Evolutionary conservation across 2,329 filamentous ascomycete species (phyloP).

Genomic region (Fusarium pseudocircinatum): DNA sequence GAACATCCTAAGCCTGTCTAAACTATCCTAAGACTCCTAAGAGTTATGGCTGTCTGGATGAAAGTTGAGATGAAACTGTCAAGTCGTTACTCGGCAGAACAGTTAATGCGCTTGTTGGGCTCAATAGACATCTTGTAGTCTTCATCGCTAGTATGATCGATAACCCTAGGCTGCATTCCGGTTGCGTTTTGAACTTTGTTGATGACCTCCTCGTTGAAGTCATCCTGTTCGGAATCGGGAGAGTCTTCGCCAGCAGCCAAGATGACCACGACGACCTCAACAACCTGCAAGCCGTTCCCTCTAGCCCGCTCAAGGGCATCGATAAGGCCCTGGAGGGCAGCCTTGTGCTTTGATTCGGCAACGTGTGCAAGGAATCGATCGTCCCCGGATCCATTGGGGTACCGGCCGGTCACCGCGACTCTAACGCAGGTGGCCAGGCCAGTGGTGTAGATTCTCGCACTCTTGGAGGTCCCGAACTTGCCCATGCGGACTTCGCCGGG

Average conservation of each 20-base stretch:
- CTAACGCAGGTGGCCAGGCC: not conserved
- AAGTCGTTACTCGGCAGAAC: not conserved
- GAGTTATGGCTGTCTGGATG: not conserved
- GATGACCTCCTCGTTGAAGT: not conserved
- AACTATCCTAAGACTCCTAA: not conserved
- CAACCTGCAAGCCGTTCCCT: not conserved
- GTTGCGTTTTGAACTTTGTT: not conserved
- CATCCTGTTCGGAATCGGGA: not conserved
- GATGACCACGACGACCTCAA: not conserved
- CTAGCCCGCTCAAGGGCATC: not conserved
- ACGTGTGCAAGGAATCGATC: not conserved
- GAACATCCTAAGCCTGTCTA: not conserved
- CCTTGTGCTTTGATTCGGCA: not conserved
- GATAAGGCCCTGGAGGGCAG: not conserved
- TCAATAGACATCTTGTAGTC: not conserved
- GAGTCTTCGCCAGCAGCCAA: not conserved
- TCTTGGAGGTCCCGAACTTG: not conserved
- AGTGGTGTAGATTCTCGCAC: not conserved
- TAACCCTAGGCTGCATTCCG: not conserved
- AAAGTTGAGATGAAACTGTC: not conserved
- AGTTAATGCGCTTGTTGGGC: not conserved
- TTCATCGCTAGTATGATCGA: not conserved
- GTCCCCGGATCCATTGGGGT: not conserved
- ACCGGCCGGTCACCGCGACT: not conserved
- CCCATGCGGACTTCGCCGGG: not conserved